Base-by-base conservation (phyloP, 371 early-diverging fungal species). In the Mycotypha africana region DNA sequence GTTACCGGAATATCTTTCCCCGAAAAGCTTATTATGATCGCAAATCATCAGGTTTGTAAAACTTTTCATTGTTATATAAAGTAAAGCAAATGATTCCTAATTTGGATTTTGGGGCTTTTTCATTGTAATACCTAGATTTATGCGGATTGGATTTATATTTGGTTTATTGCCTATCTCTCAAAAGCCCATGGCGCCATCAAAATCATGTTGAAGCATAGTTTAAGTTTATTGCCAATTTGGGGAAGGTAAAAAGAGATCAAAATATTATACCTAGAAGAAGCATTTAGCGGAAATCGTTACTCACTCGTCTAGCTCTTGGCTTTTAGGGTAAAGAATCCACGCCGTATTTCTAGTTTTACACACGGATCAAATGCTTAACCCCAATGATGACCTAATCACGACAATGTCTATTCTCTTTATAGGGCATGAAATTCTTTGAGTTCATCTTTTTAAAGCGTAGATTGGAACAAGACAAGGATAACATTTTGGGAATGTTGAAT, bases 121-220 rank as follows among this genome's bases (percentile, higher is more conserved):
- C 12, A 16, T 10, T 35, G 7, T 21, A n/a, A n/a, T n/a, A n/a
- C n/a, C 30, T 40, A 78, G 82, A 87, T 87, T 33, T 90, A 89
- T 62, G 77, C 85, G 26, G 95, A 93, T 64, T 93, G 93, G 92
- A 85, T 91, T 59, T 92, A 89, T 62, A 67, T 93, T 23, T 93
- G 93, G 91, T 71, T 66, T 47, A 49, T 83, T 16, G 60, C 88
- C 3, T 84, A 87, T 58, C 62, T 78, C 37, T 70, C 77, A 15
- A 71, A 71, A 22, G 83, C 79, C 16, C 86, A 89, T 49, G 91
- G 89, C 10, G 68, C 70, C 38, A 48, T 95, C 38, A 92, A 90
- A 62, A 91, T 95, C 38, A 84, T 92, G 40, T 70, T 93, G 16
- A 93, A 93, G 52, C 75, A 82, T 37, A 75, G 78, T 45, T 72